phyloP scores from a whole-genome alignment of 352 stramenopile genomes.

The Pythium coloratum region DNA sequence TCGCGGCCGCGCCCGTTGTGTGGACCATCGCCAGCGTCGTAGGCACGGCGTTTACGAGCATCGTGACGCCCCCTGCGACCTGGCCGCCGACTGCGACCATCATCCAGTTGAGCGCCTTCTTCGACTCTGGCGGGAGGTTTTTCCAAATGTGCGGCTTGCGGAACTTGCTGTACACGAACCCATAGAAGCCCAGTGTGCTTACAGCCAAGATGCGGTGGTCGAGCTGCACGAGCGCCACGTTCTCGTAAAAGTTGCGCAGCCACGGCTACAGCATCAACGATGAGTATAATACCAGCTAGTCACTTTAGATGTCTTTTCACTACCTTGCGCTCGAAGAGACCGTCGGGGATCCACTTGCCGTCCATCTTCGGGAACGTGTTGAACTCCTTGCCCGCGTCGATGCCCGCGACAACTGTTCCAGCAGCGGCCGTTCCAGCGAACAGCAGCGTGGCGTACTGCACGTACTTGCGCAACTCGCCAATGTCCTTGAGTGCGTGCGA shows the following conservation, averaged over 20 bases:
- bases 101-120: slow-evolving; percentile 53
- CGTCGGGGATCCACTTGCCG: slow-evolving; percentile 86
- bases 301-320: background rate
- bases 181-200: slow-evolving; percentile 67
- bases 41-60: slow-evolving; percentile 95
- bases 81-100: slow-evolving; percentile 64
- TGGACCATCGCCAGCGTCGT: slow-evolving; percentile 92
- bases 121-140: slow-evolving; percentile 60
- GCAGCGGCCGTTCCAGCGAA: slow-evolving; percentile 40
- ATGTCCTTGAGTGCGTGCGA: slow-evolving; percentile 50
- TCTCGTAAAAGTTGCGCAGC: slow-evolving; percentile 95
- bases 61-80: slow-evolving; percentile 91
- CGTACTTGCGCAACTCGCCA: slow-evolving; percentile 49
- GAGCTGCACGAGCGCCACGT: slow-evolving; percentile 95
- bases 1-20: slow-evolving; percentile 64
- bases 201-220: slow-evolving; percentile 95
- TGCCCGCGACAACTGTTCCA: slow-evolving; percentile 88
- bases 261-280: slow-evolving; percentile 40
- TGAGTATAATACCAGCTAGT: background rate
- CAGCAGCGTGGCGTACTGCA: slow-evolving; percentile 43
- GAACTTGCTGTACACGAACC: slow-evolving; percentile 49
- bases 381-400: slow-evolving; percentile 96
- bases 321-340: slow-evolving; percentile 59
- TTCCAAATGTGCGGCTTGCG: slow-evolving; percentile 66
- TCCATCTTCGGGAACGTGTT: slow-evolving; percentile 96